Percentiles rank a stretch among this genome's conserved stretches.
These are phyloP conservation scores for Neonothopanus nambi DNA, from an alignment of 1,284 basidiomycete genomes.

Conservation along the genomic window DNA sequence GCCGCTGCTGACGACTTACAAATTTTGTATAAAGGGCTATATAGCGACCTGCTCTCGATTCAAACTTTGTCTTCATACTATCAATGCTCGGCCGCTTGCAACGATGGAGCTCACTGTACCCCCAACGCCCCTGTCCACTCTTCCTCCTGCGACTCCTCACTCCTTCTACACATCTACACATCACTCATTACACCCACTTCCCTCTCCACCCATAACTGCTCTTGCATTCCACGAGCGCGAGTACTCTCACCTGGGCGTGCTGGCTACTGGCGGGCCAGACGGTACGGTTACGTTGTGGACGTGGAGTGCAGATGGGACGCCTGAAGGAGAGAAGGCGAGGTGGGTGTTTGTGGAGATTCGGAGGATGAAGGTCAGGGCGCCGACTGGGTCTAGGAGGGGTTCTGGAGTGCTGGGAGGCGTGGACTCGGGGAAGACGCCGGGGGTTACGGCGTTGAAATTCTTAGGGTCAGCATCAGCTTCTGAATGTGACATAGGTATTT, in stretches of 20 bases:
- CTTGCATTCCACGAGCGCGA: conserved; percentile 83
- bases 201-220: conserved; percentile 55
- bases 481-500: neutral
- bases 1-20: neutral
- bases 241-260: conserved; percentile 65
- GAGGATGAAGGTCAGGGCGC: conserved; percentile 53
- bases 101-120: conserved; percentile 57
- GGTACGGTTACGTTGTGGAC: conserved; percentile 70
- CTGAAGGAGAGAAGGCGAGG: conserved; percentile 55
- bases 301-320: conserved; percentile 75
- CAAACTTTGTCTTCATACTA: conserved; percentile 74
- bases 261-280: conserved; percentile 68
- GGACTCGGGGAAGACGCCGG: conserved; percentile 40
- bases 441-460: conserved; percentile 68
- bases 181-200: neutral
- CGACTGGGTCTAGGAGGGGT: conserved; percentile 6
- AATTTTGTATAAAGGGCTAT: conserved; percentile 59
- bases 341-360: conserved; percentile 75
- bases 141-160: too few species aligned
- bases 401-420: conserved; percentile 12
- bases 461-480: conserved; percentile 51
- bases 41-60: conserved; percentile 77
- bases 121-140: conserved; percentile 33
- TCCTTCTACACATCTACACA: too few species aligned
- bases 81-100: conserved; percentile 77